Evolutionary conservation across 345 rosid genomes (phyloP).

Genomic region (Linum tenue): DNA sequence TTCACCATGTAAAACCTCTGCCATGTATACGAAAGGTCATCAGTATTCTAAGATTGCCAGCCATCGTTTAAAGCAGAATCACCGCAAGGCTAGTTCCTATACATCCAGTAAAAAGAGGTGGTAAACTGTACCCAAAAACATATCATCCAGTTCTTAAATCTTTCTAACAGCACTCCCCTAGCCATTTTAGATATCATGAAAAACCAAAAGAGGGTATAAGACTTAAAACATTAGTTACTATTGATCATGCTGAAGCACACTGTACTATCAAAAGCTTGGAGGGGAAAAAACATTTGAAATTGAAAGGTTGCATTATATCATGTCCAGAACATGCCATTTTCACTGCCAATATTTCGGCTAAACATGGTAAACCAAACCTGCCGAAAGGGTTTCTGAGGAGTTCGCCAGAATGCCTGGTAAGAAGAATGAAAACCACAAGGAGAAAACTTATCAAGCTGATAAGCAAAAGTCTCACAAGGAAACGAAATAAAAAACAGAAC

Average conservation of each 20-base stretch:
- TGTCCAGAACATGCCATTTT: not conserved
- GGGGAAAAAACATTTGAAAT: not conserved
- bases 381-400: conserved; percentile 87
- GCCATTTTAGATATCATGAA: not conserved
- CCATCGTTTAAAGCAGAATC: not conserved
- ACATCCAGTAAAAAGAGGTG: too few relatives aligned
- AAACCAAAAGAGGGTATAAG: not conserved
- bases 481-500: conserved; percentile 4
- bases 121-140: too few relatives aligned
- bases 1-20: conserved; percentile 86
- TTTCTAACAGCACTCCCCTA: not conserved
- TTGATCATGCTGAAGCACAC: not conserved
- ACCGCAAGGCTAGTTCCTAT: too few relatives aligned
- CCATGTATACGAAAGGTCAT: conserved; percentile 6
- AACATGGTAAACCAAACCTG: conserved; percentile 35
- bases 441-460: not conserved
- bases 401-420: conserved; percentile 74
- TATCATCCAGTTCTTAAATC: not conserved
- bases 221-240: not conserved
- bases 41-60: not conserved
- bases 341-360: not conserved
- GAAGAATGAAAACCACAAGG: not conserved
- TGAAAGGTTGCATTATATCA: not conserved
- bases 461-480: not conserved
- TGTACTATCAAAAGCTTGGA: not conserved